Percentiles rank a stretch among this genome's conserved stretches.
These are phyloP conservation scores for Forsythia viridissima DNA, from an alignment of 257 asterid species.

Conservation along the genomic window DNA sequence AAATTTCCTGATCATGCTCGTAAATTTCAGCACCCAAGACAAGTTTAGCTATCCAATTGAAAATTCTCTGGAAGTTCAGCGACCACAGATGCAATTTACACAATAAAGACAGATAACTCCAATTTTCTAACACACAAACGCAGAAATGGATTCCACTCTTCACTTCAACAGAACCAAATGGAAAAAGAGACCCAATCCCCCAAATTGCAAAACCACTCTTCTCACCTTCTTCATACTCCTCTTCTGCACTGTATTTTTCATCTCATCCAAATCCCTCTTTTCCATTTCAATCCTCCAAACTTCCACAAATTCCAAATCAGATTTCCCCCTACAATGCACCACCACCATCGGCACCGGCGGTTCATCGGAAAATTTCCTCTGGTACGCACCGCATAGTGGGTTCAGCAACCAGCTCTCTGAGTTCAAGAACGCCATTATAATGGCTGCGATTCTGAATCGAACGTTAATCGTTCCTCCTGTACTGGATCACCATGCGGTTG, in stretches of 20 bases:
- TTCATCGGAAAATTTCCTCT: constrained; percentile 52
- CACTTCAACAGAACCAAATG: constrained; percentile 32
- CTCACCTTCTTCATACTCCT: constrained; percentile 25
- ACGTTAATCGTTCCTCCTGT: constrained; percentile 82
- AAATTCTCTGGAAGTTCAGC: too few relatives aligned
- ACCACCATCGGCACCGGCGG: background rate
- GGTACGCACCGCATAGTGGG: constrained; percentile 98
- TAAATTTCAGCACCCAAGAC: too few relatives aligned
- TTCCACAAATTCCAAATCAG: constrained; percentile 32
- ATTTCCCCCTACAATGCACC: constrained; percentile 24
- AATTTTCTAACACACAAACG: background rate
- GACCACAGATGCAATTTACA: too few relatives aligned
- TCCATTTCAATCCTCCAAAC: constrained; percentile 39
- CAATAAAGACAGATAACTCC: background rate
- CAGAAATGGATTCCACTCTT: constrained; percentile 33
- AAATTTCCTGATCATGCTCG: too few relatives aligned
- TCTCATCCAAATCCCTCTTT: constrained; percentile 39
- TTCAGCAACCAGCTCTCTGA: constrained; percentile 93
- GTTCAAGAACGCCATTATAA: constrained; percentile 71
- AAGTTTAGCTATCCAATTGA: too few relatives aligned
- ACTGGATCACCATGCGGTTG: constrained; percentile 90
- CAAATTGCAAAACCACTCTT: constrained; percentile 28
- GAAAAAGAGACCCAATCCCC: constrained; percentile 32
- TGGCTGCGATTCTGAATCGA: constrained; percentile 81
- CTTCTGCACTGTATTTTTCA: constrained; percentile 41